Evolutionary conservation across 208 protist species (phyloP), one percentile per base, ranked within the genome.

Genomic region (Trypanosoma lewisi): DNA sequence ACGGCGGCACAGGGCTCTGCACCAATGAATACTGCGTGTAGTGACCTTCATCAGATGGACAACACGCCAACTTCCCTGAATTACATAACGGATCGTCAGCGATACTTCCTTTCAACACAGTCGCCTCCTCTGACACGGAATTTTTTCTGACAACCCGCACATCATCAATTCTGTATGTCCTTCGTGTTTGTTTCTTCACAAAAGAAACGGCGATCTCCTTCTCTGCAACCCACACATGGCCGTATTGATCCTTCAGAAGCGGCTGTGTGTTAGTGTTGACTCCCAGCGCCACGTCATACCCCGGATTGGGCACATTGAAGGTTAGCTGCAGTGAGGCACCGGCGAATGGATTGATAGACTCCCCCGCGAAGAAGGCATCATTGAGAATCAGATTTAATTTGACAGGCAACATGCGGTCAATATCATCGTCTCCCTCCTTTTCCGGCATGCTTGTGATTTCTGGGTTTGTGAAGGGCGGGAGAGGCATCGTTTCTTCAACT

Each of bases 221-320:
- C 17, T 28, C 30, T 34, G 49, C 49, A 19, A 36, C 30, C 49
- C 49, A 54, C 30, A 34, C 49, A 34, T 54, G 49, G 30, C 49
- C 49, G 30, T 54, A 54, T 34, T 54, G 49, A 54, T 54, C 49
- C 14, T 7, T 6, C 4, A 54, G 30, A 34, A 21, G 4, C 17
- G 19, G 49, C 17, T 34, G 30, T 54, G 27, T 54, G 17, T 34
- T 34, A 4, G 49, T 36, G 30, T 54, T 16, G 14, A n/a, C 23
- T 54, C 4, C 16, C n/a, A 54, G 4, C 30, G 33, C 19, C 19
- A 54, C 33, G 30, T 54, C 49, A 34, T 54, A 34, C 17, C 49
- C 49, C 30, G 49, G 49, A 34, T 34, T 54, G 17, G 49, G 27
- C 23, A 54, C 49, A 34, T 54, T 54, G 30, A 54, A 54, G 16